These are phyloP conservation scores for Didymella pinodella DNA, from an alignment of 2,329 filamentous ascomycete genomes.

Conservation along the genomic window DNA sequence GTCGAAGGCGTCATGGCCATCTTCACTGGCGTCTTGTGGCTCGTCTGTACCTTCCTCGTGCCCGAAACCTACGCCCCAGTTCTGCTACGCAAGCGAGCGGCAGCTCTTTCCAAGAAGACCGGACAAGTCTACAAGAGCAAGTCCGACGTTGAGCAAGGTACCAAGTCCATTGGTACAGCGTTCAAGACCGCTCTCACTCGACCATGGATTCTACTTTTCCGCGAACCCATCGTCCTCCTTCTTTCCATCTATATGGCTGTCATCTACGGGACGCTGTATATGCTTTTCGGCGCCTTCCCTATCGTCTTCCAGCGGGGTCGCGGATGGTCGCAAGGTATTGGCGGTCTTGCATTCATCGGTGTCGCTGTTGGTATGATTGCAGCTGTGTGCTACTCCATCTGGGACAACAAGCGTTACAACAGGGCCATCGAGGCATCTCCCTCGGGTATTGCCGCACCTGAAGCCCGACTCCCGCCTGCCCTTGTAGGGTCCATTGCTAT, in stretches of 20 bases:
- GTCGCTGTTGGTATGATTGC: conserved; percentile 30
- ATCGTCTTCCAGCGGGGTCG: conserved; percentile 51
- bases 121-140: conserved; percentile 64
- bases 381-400: conserved; percentile 37
- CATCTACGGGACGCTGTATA: conserved; percentile 56
- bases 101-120: conserved; percentile 66
- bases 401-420: conserved; percentile 49
- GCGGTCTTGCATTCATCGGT: conserved; percentile 47
- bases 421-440: conserved; percentile 30
- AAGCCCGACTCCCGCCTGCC: conserved; percentile 68
- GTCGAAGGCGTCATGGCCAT: conserved; percentile 63
- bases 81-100: conserved; percentile 68
- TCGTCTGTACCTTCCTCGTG: conserved; percentile 35
- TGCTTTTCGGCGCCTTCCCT: conserved; percentile 60
- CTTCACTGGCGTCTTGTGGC: conserved; percentile 50
- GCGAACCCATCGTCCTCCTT: conserved; percentile 33
- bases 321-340: conserved; percentile 49
- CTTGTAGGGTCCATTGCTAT: conserved; percentile 68
- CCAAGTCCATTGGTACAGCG: conserved; percentile 3
- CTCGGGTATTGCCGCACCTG: conserved; percentile 53
- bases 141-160: conserved; percentile 14
- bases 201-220: conserved; percentile 32
- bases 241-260: conserved; percentile 36
- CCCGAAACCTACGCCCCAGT: conserved; percentile 70
- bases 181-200: conserved; percentile 34